A percentile compares a stretch with the other conserved stretches of the same genome.
phyloP scores from a whole-genome alignment of 2,329 filamentous ascomycete species.

The Phialophora chinensis region DNA sequence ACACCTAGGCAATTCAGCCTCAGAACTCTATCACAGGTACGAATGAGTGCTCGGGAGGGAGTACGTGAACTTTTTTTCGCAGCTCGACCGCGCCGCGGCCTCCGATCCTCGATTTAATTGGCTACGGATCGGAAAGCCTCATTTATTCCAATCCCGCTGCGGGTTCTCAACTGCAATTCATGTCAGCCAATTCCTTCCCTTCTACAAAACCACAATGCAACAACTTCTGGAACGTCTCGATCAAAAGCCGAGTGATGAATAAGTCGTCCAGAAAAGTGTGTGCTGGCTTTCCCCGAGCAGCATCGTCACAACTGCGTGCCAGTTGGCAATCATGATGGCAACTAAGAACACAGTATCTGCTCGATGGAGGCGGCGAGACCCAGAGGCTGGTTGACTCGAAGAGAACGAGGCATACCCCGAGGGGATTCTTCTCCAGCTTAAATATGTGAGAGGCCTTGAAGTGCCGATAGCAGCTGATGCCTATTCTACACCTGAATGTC shows the following conservation, averaged over 20 bases:
- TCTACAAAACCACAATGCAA: neutral
- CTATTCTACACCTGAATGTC: neutral
- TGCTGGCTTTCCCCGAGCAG: neutral
- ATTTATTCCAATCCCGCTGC: neutral
- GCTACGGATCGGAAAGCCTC: neutral
- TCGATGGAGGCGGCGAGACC: too few relatives aligned
- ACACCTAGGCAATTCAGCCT: neutral
- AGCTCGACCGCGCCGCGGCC: constrained; percentile 13
- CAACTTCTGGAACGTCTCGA: neutral
- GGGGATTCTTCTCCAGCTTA: too few relatives aligned
- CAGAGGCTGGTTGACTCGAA: too few relatives aligned
- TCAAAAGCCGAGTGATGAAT: neutral
- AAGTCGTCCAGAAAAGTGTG: neutral
- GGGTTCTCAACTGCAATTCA: too few relatives aligned
- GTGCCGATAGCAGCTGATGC: too few relatives aligned
- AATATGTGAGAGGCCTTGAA: too few relatives aligned
- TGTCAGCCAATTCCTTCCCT: too few relatives aligned
- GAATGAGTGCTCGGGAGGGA: neutral
- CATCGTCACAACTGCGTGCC: neutral
- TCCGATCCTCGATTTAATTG: neutral
- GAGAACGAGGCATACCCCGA: too few relatives aligned
- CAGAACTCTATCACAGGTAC: constrained; percentile 1
- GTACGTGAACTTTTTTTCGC: constrained; percentile 17
- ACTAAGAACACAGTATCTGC: neutral
- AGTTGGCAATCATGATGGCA: neutral